A percentile compares a stretch with the other conserved stretches of the same genome.
Conservation (phyloP, 1,284 basidiomycete genomes). For the Chondrostereum purpureum region DNA sequence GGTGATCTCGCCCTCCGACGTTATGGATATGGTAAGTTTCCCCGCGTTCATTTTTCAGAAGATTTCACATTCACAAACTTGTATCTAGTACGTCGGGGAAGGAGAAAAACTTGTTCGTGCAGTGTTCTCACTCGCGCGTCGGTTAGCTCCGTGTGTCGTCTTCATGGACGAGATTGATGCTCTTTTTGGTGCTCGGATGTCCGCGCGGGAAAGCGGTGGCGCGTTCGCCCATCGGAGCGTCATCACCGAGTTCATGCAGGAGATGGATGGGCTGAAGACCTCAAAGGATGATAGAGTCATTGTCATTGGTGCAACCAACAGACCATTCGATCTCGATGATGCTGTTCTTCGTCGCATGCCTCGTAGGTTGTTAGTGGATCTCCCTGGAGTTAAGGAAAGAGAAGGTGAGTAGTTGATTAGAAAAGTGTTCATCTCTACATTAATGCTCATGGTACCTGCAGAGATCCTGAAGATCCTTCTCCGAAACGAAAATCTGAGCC, state of each 20-base stretch:
- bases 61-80: slow-evolving; percentile 10
- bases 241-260: slow-evolving; percentile 96
- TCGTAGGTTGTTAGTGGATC: slow-evolving; percentile 75
- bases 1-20: slow-evolving; percentile 75
- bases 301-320: slow-evolving; percentile 92
- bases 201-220: slow-evolving; percentile 75
- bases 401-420: slow-evolving; percentile 71
- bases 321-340: slow-evolving; percentile 81
- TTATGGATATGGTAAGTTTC: slow-evolving; percentile 79
- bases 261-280: slow-evolving; percentile 91
- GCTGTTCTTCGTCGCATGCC: slow-evolving; percentile 82
- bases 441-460: slow-evolving; percentile 30
- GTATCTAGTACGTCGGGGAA: slow-evolving; percentile 85
- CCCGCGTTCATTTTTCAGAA: background rate
- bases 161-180: slow-evolving; percentile 97
- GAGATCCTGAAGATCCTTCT: slow-evolving; percentile 83
- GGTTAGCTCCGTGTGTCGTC: slow-evolving; percentile 87
- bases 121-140: slow-evolving; percentile 84
- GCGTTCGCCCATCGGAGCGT: slow-evolving; percentile 79
- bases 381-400: slow-evolving; percentile 78
- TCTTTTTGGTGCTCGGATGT: slow-evolving; percentile 83
- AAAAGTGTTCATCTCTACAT: slow-evolving; percentile 8
- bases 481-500: slow-evolving; percentile 65
- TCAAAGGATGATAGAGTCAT: slow-evolving; percentile 80
- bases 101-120: slow-evolving; percentile 92